Percentiles rank a stretch among this genome's conserved stretches.
Conservation (phyloP, 192 early-diverging fungal genomes). For the Coemansia sp. region DNA sequence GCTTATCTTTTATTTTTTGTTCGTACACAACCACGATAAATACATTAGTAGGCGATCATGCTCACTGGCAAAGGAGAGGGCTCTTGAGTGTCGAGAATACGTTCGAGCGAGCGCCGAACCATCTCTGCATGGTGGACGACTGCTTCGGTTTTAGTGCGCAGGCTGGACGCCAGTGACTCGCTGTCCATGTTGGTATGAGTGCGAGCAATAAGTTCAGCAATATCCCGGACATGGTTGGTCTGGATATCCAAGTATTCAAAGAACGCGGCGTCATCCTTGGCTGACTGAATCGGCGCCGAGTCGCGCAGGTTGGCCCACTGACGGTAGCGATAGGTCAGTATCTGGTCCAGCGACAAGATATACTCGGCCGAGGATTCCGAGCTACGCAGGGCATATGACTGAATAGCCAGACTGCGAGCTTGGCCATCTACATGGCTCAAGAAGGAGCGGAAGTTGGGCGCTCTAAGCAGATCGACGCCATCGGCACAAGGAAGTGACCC, state of each 20-base stretch:
- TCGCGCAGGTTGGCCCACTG: slow-evolving; percentile 90
- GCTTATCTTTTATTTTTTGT: slow-evolving; percentile 53
- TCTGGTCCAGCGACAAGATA: slow-evolving; percentile 77
- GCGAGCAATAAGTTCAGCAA: slow-evolving; percentile 55
- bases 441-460: slow-evolving; percentile 77
- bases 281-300: slow-evolving; percentile 76
- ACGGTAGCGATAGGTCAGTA: slow-evolving; percentile 77
- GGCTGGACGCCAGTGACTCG: slow-evolving; percentile 14
- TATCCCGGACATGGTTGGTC: slow-evolving; percentile 58
- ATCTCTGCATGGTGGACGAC: slow-evolving; percentile 31
- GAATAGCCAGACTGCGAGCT: slow-evolving; percentile 54
- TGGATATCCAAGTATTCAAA: slow-evolving; percentile 61
- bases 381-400: slow-evolving; percentile 61
- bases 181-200: slow-evolving; percentile 62
- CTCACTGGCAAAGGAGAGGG: slow-evolving; percentile 28
- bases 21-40: slow-evolving; percentile 8
- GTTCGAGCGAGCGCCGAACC: slow-evolving; percentile 34
- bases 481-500: slow-evolving; percentile 77
- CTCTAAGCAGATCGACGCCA: slow-evolving; percentile 71
- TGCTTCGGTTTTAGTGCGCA: slow-evolving; percentile 15
- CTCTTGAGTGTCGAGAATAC: slow-evolving; percentile 20
- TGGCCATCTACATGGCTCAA: slow-evolving; percentile 63
- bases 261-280: slow-evolving; percentile 67
- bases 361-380: slow-evolving; percentile 65
- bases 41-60: slow-evolving; percentile 35